These are phyloP conservation scores for Gastrolobium bilobum DNA, from an alignment of 306 rosid species.

Conservation along the genomic window DNA sequence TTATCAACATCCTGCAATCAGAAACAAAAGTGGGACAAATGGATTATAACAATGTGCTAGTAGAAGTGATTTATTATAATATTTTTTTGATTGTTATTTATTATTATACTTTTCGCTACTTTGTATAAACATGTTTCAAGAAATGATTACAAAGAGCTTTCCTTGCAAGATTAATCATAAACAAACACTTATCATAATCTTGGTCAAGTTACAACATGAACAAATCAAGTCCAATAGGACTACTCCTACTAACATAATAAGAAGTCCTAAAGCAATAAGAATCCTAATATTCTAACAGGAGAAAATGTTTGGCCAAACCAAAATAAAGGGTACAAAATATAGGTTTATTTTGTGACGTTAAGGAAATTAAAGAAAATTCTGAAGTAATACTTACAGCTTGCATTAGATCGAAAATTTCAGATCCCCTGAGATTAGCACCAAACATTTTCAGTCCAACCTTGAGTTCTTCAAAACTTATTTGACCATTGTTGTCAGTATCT, in stretches of 20 bases:
- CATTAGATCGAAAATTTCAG: conserved; percentile 75
- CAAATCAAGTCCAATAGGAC: neutral
- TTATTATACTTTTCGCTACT: neutral
- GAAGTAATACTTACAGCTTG: conserved; percentile 70
- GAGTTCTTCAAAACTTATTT: conserved; percentile 79
- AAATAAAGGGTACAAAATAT: neutral
- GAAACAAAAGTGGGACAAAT: conserved; percentile 5
- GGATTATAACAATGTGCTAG: conserved; percentile 8
- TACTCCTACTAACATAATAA: neutral
- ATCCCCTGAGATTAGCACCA: conserved; percentile 76
- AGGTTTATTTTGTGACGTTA: neutral
- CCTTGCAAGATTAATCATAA: neutral
- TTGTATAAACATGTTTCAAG: neutral
- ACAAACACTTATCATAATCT: conserved; percentile 8
- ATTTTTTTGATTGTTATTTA: conserved; percentile 1
- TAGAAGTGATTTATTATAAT: neutral
- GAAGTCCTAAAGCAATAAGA: neutral
- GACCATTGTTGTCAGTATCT: conserved; percentile 65
- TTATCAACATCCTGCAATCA: conserved; percentile 75
- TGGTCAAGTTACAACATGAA: neutral
- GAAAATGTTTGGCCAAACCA: conserved; percentile 2
- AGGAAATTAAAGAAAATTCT: conserved; percentile 21
- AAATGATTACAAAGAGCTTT: conserved; percentile 1
- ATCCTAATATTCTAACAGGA: neutral
- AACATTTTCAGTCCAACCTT: conserved; percentile 69